Conservation (phyloP, 805 yeast genomes). For the Wickerhamiella bombiphila region DNA sequence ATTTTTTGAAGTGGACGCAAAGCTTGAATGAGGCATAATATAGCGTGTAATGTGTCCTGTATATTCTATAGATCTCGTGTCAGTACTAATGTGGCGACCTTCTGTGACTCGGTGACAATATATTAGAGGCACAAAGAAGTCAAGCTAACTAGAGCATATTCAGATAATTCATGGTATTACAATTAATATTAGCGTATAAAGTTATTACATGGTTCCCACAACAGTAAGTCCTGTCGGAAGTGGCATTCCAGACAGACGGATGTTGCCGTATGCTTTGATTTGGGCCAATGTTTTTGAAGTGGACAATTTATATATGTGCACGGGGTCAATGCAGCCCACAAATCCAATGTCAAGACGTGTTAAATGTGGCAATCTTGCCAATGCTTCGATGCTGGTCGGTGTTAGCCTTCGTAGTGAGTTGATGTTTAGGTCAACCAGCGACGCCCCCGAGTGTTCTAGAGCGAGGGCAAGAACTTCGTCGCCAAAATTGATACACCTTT, state of each 20-base stretch:
- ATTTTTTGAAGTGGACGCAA: constrained; percentile 38
- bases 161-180: neutral
- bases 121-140: no score
- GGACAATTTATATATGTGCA: constrained; percentile 41
- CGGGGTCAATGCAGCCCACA: constrained; percentile 61
- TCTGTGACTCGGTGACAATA: no score
- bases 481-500: constrained; percentile 50
- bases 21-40: neutral
- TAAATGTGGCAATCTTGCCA: constrained; percentile 38
- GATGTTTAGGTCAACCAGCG: constrained; percentile 54
- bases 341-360: constrained; percentile 66
- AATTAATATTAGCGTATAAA: neutral
- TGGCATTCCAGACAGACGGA: constrained; percentile 20
- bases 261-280: constrained; percentile 62
- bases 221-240: constrained; percentile 18
- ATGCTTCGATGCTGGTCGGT: constrained; percentile 21
- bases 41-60: no score
- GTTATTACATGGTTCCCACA: constrained; percentile 17
- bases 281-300: constrained; percentile 49
- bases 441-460: constrained; percentile 44
- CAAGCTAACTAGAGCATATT: no score
- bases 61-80: no score
- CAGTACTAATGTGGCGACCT: no score
- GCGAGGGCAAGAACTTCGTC: constrained; percentile 49
- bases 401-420: constrained; percentile 58